Evolutionary conservation across 768 basidiomycete genomes (phyloP), one percentile per base, ranked within the genome.

Genomic region (Coprinellus micaceus): DNA sequence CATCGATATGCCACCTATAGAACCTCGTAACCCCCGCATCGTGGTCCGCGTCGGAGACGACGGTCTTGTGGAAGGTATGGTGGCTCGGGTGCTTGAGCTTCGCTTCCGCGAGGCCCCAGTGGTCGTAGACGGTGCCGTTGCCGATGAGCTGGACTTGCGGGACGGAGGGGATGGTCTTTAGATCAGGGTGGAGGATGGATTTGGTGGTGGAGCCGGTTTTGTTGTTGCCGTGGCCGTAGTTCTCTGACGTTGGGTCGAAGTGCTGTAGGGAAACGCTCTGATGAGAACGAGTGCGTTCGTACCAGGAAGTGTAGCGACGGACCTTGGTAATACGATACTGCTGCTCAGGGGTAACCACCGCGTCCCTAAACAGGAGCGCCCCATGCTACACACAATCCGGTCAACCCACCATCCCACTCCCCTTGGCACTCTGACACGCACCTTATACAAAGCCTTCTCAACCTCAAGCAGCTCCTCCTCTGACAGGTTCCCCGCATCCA

Each of bases 1-100:
- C 91, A 61, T 94, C 92, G 69, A 94, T 93, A 67, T 94, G 90
- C 91, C 91, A 93, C 53, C 91, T 78, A 67, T 91, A 93, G 75
- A 88, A 94, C 25, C 91, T 80, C 19, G 91, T 94, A 40, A 77
- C 69, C 13, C 89, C 90, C 54, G 78, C 76, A 13, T 72, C 81
- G 61, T 88, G 86, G 58, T 94, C 91, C 65, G 88, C 88, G 2
- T 76, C 71, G 12, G 84, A 83, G 24, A 94, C 77, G 24, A 70
- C 71, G 22, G 86, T 86, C 73, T 89, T 91, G 74, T 94, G 93
- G 71, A 94, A 94, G 2, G 86, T 87, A 46, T 77, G 83, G 71
- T 94, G 92, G 45, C 83, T 83, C 1, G 90, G 92, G 68, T 95
- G 92, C 71, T 88, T 91, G 66, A 95, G 82, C 67, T 79, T 83